Evolutionary conservation across 805 yeast species (phyloP).

Genomic region (Yarrowia sp.): DNA sequence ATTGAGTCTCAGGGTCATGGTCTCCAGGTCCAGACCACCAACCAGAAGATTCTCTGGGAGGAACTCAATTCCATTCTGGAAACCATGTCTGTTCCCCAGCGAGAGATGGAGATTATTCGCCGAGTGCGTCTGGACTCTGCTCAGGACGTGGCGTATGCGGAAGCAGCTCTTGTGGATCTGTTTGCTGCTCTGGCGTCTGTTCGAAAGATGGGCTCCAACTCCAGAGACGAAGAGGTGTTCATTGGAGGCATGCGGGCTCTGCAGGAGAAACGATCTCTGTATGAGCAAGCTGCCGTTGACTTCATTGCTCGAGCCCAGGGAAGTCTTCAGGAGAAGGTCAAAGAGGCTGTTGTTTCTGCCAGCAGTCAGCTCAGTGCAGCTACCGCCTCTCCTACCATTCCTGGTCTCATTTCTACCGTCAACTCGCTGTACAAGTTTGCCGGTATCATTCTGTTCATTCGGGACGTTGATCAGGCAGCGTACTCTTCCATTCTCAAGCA

Average conservation of each 20-base stretch:
- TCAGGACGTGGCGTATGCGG: constrained; percentile 47
- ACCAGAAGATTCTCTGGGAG: constrained; percentile 69
- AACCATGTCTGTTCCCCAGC: constrained; percentile 64
- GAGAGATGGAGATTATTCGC: constrained; percentile 48
- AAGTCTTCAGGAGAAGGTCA: constrained; percentile 47
- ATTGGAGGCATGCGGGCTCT: constrained; percentile 58
- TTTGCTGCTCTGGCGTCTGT: constrained; percentile 65
- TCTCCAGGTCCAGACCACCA: constrained; percentile 75
- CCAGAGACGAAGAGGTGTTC: constrained; percentile 40
- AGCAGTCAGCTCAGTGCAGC: constrained; percentile 23
- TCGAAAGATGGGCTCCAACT: constrained; percentile 43
- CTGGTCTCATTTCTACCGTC: constrained; percentile 32
- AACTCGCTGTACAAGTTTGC: constrained; percentile 40
- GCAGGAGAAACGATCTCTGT: constrained; percentile 57
- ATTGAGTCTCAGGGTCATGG: constrained; percentile 78
- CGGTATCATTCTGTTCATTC: constrained; percentile 55
- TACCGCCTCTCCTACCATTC: constrained; percentile 25
- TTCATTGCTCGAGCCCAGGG: constrained; percentile 49
- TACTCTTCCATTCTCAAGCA: constrained; percentile 44
- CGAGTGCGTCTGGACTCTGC: constrained; percentile 49
- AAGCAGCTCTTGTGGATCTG: constrained; percentile 52
- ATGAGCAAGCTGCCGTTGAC: constrained; percentile 51
- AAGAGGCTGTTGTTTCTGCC: constrained; percentile 32
- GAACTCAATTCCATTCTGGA: constrained; percentile 65
- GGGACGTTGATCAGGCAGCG: constrained; percentile 50